Percentiles rank a stretch among this genome's conserved stretches.
These are phyloP conservation scores for Pholiota molesta DNA, from an alignment of 768 basidiomycete species.

Conservation along the genomic window DNA sequence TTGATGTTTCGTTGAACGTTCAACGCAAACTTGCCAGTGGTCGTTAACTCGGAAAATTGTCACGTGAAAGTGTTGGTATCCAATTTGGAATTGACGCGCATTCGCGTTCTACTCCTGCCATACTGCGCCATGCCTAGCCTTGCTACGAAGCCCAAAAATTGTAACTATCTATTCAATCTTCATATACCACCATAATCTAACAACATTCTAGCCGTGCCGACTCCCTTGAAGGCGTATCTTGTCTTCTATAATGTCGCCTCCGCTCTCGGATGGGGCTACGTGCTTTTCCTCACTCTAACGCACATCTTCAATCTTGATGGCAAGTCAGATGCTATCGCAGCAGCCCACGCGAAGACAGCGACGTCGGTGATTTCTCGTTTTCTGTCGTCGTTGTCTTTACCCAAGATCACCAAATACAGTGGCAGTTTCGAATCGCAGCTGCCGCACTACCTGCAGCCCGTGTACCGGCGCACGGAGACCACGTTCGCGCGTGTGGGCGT, in stretches of 20 bases:
- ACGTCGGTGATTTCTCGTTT: slow-evolving; percentile 41
- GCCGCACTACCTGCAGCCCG: slow-evolving; percentile 41
- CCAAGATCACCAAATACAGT: slow-evolving; percentile 27
- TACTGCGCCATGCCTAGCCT: neutral
- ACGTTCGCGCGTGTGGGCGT: slow-evolving; percentile 64
- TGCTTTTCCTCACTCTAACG: slow-evolving; percentile 59
- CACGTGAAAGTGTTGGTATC: no score
- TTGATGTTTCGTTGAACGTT: no score
- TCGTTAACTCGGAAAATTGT: no score
- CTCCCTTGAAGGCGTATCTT: slow-evolving; percentile 61
- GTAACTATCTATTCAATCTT: neutral
- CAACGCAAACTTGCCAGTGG: no score
- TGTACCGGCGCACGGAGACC: slow-evolving; percentile 55
- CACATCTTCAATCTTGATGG: slow-evolving; percentile 53
- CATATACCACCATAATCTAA: neutral
- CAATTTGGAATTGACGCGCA: no score
- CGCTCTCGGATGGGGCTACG: slow-evolving; percentile 70
- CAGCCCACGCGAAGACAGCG: slow-evolving; percentile 29
- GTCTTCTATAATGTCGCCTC: slow-evolving; percentile 79
- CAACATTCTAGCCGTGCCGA: neutral
- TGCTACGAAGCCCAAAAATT: slow-evolving; percentile 1
- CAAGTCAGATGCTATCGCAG: slow-evolving; percentile 30
- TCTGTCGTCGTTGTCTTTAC: slow-evolving; percentile 37
- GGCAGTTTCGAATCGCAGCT: slow-evolving; percentile 37
- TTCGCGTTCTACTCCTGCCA: no score